phyloP scores from a whole-genome alignment of 805 yeast species.

The Hanseniaspora meyeri region DNA sequence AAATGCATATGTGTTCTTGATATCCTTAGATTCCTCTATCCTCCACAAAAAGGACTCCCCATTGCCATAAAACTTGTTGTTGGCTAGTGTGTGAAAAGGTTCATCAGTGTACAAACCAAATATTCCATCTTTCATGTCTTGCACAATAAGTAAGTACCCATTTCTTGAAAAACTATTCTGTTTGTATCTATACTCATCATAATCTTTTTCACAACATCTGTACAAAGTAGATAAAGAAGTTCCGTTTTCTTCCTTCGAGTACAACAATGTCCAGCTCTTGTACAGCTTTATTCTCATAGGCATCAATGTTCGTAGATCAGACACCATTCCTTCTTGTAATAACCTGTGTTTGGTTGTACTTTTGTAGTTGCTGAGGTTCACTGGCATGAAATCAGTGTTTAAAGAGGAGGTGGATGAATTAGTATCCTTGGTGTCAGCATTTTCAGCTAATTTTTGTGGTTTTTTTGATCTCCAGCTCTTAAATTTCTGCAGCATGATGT shows the following conservation, averaged over 20 bases:
- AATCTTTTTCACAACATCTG: slow-evolving; percentile 24
- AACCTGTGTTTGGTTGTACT: slow-evolving; percentile 45
- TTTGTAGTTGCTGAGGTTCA: slow-evolving; percentile 50
- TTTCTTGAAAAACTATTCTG: slow-evolving; percentile 30
- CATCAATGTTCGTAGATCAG: slow-evolving; percentile 55
- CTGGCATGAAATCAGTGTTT: slow-evolving; percentile 19
- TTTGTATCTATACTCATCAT: slow-evolving; percentile 35
- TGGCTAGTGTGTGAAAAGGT: slow-evolving; percentile 55
- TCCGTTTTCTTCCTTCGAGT: slow-evolving; percentile 88
- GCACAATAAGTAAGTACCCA: slow-evolving; percentile 66
- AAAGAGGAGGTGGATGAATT: background rate
- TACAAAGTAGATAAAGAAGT: slow-evolving; percentile 74
- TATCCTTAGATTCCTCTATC: slow-evolving; percentile 34
- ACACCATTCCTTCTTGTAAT: slow-evolving; percentile 52
- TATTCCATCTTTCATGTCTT: slow-evolving; percentile 47
- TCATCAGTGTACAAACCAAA: slow-evolving; percentile 80
- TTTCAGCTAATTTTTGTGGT: background rate
- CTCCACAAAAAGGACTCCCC: slow-evolving; percentile 94
- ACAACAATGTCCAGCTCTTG: slow-evolving; percentile 63
- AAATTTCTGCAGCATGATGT: background rate
- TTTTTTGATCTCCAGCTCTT: background rate
- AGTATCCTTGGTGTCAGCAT: background rate
- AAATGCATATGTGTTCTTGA: slow-evolving; percentile 36
- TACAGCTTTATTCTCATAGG: slow-evolving; percentile 71
- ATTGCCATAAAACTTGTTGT: slow-evolving; percentile 72